Percentiles rank a stretch among this genome's conserved stretches.
These are phyloP conservation scores for Yarrowia sp. DNA, from an alignment of 805 yeast genomes.

Conservation along the genomic window DNA sequence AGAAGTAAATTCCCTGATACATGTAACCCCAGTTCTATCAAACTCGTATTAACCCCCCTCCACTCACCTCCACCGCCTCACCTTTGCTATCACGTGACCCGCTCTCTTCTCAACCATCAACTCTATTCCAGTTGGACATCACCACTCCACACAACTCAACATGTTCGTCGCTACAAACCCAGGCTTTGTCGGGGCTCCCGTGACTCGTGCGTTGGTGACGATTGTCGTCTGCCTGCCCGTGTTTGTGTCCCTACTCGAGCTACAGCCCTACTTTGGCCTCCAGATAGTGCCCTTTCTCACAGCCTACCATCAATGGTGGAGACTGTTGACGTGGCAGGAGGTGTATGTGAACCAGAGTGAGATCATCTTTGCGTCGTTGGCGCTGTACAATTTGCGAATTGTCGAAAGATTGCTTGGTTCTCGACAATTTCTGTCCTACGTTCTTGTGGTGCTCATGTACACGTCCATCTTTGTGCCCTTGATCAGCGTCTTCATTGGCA, in stretches of 20 bases:
- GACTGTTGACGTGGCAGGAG: constrained; percentile 48
- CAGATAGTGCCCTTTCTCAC: constrained; percentile 51
- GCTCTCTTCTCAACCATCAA: neutral
- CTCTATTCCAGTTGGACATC: constrained; percentile 17
- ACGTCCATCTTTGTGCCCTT: constrained; percentile 44
- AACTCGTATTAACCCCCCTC: neutral
- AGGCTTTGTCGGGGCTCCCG: constrained; percentile 52
- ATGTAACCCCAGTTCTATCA: no score
- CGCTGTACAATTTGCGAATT: constrained; percentile 52
- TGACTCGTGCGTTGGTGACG: constrained; percentile 47
- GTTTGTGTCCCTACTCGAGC: constrained; percentile 50
- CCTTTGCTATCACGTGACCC: constrained; percentile 9
- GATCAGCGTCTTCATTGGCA: constrained; percentile 9
- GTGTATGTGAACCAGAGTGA: constrained; percentile 51
- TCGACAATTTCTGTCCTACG: constrained; percentile 49
- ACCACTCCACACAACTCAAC: constrained; percentile 4
- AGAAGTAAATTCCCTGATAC: no score
- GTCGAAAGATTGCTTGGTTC: constrained; percentile 53
- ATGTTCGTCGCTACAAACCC: constrained; percentile 53
- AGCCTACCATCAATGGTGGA: constrained; percentile 52
- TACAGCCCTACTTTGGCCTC: constrained; percentile 51
- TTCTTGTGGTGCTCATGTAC: constrained; percentile 44
- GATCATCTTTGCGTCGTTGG: constrained; percentile 50
- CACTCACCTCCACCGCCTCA: neutral
- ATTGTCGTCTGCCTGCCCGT: constrained; percentile 48